phyloP scores from a whole-genome alignment of 2,329 filamentous ascomycete genomes.

The Emergomyces orientalis region DNA sequence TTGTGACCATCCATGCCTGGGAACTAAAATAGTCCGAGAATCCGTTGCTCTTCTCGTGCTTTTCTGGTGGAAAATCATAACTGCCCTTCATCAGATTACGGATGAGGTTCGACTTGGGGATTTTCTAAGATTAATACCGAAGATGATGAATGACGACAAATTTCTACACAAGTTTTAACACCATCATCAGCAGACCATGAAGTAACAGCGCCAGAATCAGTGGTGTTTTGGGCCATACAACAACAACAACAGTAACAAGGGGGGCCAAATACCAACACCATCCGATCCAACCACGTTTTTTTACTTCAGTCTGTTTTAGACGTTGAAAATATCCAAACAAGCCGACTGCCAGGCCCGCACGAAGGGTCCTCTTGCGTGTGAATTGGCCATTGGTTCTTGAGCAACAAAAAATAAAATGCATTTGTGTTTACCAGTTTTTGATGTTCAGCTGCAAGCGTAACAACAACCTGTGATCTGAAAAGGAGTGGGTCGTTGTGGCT shows the following conservation, averaged over 20 bases:
- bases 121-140: neutral
- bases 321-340: neutral
- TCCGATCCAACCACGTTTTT: no score
- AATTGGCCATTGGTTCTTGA: neutral
- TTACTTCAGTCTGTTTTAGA: no score
- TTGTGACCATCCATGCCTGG: neutral
- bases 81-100: neutral
- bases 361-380: neutral
- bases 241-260: no score
- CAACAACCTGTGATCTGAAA: no score
- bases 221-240: neutral
- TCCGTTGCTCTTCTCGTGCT: neutral
- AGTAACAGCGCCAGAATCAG: neutral
- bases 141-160: neutral
- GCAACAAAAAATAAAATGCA: neutral
- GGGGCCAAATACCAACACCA: no score
- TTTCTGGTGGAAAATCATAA: neutral
- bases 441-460: neutral
- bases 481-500: neutral
- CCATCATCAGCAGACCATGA: neutral
- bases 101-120: neutral
- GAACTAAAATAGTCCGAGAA: neutral
- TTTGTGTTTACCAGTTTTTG: neutral
- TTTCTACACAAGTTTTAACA: no score
- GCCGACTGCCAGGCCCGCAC: neutral